Evolutionary conservation across 192 early-diverging fungal species (phyloP), one percentile per base, ranked within the genome.

Genomic region (Coemansia interrupta): DNA sequence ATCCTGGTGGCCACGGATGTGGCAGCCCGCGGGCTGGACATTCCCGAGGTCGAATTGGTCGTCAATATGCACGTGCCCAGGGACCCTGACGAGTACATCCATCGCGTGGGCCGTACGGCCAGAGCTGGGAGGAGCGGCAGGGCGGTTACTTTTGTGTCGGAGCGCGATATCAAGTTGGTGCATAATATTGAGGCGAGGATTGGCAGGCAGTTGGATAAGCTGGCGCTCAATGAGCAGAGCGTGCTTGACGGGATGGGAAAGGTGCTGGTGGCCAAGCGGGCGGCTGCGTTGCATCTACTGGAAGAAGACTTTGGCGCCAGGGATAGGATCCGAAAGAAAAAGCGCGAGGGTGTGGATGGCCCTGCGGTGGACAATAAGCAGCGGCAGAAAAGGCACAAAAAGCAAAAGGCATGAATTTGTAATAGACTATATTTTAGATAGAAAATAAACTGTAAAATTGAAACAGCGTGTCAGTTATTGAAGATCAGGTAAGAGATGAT

Each of bases 1-100:
- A 89, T 99, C 28, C 75, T 99, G 26, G 84, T 99, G 19, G 90
- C 94, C 19, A 99, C 97, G 0, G 97, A 99, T 73, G 97, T 99
- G 20, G 97, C 92, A 48, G 89, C 88, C 78, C 90, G 95, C 83
- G 97, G 97, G 66, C 80, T 99, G 29, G 97, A 99, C 82, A 99
- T 99, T 54, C 94, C 93, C 9, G 84, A 88, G 0, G 97, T 99
- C 3, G 82, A 93, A 44, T 63, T 90, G 52, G 97, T 99, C 12
- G 63, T 98, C 45, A 99, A 99, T 60, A 95, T 90, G 75, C 92
- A 99, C 66, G 84, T 99, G 18, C 96, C 97, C 9, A 84, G 90
- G 6, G 92, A 95, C 70, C 89, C 96, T 7, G 91, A 93, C 40
- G 95, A 96, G 68, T 99, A 99, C 57, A 92, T 99, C 56, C 97